A percentile compares a stretch with the other conserved stretches of the same genome.
Evolutionary conservation across 2,329 filamentous ascomycete genomes (phyloP).

Genomic region (Talaromyces sp.): DNA sequence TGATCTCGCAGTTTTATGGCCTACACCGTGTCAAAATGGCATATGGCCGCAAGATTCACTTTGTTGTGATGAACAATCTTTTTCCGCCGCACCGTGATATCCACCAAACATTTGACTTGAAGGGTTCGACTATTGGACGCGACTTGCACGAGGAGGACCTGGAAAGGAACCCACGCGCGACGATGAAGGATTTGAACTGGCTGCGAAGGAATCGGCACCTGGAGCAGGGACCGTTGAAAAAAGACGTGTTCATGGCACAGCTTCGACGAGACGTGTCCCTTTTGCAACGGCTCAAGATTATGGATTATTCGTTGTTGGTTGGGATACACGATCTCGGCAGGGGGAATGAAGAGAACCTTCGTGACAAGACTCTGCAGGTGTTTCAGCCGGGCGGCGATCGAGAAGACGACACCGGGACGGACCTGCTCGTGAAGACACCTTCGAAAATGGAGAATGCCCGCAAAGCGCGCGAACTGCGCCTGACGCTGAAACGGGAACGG

Average conservation of each 20-base stretch:
- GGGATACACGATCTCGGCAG: constrained; percentile 87
- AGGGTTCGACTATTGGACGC: constrained; percentile 90
- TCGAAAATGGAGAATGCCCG: constrained; percentile 88
- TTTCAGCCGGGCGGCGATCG: constrained; percentile 81
- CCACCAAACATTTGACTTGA: constrained; percentile 92
- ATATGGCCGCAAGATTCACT: constrained; percentile 97
- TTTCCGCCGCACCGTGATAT: constrained; percentile 97
- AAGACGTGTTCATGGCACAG: constrained; percentile 80
- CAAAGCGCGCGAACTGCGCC: constrained; percentile 83
- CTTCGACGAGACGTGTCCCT: constrained; percentile 81
- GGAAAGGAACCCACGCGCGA: constrained; percentile 83
- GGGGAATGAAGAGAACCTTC: constrained; percentile 92
- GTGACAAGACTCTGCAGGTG: constrained; percentile 82
- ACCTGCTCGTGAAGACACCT: constrained; percentile 77
- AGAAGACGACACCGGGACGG: constrained; percentile 56
- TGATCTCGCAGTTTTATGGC: constrained; percentile 96
- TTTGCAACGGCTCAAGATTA: constrained; percentile 84
- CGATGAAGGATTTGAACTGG: constrained; percentile 97
- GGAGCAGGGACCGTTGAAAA: constrained; percentile 85
- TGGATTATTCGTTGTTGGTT: constrained; percentile 96
- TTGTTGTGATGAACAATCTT: constrained; percentile 99
- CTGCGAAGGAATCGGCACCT: constrained; percentile 76
- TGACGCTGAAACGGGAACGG: constrained; percentile 88
- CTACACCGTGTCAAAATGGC: constrained; percentile 97
- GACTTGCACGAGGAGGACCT: constrained; percentile 87